Evolutionary conservation across 176 grass and related monocot species (phyloP), one percentile per base, ranked within the genome.

Genomic region (Triticum monococcum): DNA sequence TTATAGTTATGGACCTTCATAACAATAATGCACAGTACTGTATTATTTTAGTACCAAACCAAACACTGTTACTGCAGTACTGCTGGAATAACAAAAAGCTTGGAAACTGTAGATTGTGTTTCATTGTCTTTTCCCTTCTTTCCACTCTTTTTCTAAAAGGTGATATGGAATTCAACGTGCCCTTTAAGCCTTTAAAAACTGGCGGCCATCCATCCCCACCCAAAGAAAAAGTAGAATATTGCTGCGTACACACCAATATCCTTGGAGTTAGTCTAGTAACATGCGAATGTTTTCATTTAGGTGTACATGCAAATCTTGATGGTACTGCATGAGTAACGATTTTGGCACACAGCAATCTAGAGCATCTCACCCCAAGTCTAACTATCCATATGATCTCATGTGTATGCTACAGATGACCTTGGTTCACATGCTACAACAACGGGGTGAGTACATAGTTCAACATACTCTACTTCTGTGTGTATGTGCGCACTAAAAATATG

Each of bases 101-200:
- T 65, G 79, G 66, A 86, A 86, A 76, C 40, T 28, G 30, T 87
- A 38, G 40, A 89, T 83, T 84, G 79, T 84, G 79, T 57, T 84
- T 69, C 66, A 50, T 78, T 64, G 9, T 86, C 80, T 85, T 84
- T 83, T 64, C n/a, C 24, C 5, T 73, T 79, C 54, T 76, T 43
- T 72, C 82, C 86, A 86, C 10, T 25, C 78, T 88, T 86, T 59
- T 86, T 20, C 12, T 13, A 69, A 17, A 81, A 80, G 68, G 68
- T 75, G 50, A 67, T 80, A 65, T 77, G 59, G 75, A 89, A 89
- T 89, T 91, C 86, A 91, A 72, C 75, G 54, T 59, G 18, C 17
- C 30, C 86, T 89, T 86, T 84, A 63, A 79, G 45, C 40, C 72
- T 74, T 91, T 43, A 28, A 79, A 70, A 88, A 88, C 9, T 73